phyloP scores from a whole-genome alignment of 352 stramenopile species.

The Pythium biforme region DNA sequence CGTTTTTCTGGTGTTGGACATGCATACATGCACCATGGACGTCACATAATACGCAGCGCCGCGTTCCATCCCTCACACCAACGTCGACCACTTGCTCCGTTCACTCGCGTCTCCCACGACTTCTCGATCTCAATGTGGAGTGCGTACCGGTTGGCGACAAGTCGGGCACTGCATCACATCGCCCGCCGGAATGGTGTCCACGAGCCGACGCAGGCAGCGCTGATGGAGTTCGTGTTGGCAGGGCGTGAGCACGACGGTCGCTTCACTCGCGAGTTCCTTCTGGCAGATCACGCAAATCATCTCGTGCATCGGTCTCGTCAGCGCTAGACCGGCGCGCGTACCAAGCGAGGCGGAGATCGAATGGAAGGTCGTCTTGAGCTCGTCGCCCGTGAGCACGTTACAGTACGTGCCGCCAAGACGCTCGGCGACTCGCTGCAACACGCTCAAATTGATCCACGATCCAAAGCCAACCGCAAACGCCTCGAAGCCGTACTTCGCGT shows the following conservation, averaged over 20 bases:
- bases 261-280: conserved; percentile 45
- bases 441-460: conserved; percentile 42
- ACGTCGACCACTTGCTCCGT: too few species aligned
- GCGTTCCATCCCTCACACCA: too few species aligned
- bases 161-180: conserved; percentile 7
- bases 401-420: conserved; percentile 57
- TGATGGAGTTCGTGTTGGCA: conserved; percentile 55
- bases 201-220: conserved; percentile 25
- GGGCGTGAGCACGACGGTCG: conserved; percentile 38
- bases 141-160: conserved; percentile 5
- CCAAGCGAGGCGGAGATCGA: conserved; percentile 69
- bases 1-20: background rate
- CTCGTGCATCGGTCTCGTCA: conserved; percentile 57
- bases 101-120: too few species aligned
- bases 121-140: too few species aligned
- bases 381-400: conserved; percentile 52
- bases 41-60: too few species aligned
- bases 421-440: conserved; percentile 53
- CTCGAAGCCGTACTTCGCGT: conserved; percentile 54
- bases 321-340: conserved; percentile 48
- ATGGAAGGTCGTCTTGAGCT: conserved; percentile 73
- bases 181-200: background rate
- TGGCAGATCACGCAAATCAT: conserved; percentile 53
- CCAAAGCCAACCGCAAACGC: conserved; percentile 72
- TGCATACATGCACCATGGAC: too few species aligned